Evolutionary conservation across 495 filamentous ascomycete genomes (phyloP).

Genomic region (Neurospora sp.): DNA sequence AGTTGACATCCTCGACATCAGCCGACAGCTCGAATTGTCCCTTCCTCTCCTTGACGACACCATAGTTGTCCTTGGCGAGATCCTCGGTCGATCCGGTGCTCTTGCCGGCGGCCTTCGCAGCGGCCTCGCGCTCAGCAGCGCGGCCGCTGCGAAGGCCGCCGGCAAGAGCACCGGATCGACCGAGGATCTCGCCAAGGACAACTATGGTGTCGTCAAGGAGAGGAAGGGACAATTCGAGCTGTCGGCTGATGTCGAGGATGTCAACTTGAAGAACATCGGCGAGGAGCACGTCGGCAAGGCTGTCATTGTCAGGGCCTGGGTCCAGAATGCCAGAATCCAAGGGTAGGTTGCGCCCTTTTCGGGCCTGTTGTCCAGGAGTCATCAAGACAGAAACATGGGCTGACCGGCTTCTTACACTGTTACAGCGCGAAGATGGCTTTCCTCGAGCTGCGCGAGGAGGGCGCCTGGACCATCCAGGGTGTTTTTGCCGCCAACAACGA

Average conservation of each 20-base stretch:
- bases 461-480: slow-evolving; percentile 50
- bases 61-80: slow-evolving; percentile 62
- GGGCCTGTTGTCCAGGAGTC: neutral
- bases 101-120: slow-evolving; percentile 29
- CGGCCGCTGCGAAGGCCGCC: slow-evolving; percentile 30
- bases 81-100: slow-evolving; percentile 40
- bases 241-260: slow-evolving; percentile 25
- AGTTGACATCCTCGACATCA: slow-evolving; percentile 31
- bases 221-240: slow-evolving; percentile 7
- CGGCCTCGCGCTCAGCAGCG: slow-evolving; percentile 37
- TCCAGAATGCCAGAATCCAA: slow-evolving; percentile 81
- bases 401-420: neutral
- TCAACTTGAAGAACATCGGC: slow-evolving; percentile 43
- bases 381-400: neutral
- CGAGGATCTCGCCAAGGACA: slow-evolving; percentile 60
- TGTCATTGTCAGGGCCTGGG: slow-evolving; percentile 68
- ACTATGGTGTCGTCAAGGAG: slow-evolving; percentile 42
- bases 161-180: slow-evolving; percentile 22
- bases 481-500: slow-evolving; percentile 47
- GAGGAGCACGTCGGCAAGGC: slow-evolving; percentile 59
- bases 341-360: slow-evolving; percentile 14
- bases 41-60: slow-evolving; percentile 14
- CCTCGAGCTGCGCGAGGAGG: slow-evolving; percentile 77
- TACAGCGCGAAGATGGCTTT: slow-evolving; percentile 76
- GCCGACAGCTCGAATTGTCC: slow-evolving; percentile 8